phyloP scores from a whole-genome alignment of 257 asterid genomes.

The Craterostigma plantagineum region DNA sequence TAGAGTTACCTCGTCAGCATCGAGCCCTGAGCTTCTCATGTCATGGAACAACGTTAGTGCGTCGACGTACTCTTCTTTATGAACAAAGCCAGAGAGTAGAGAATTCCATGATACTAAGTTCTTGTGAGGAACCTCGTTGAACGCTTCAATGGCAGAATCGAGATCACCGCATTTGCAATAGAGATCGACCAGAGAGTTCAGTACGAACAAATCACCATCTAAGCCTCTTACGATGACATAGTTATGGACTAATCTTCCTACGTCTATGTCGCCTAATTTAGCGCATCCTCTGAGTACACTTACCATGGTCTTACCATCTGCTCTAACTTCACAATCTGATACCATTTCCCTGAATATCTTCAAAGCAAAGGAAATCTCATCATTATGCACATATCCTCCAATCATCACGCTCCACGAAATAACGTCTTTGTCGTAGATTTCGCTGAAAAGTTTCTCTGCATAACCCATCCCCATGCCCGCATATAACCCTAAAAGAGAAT shows the following conservation, averaged over 20 bases:
- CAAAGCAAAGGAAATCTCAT: slow-evolving; percentile 22
- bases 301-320: slow-evolving; percentile 55
- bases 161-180: slow-evolving; percentile 58
- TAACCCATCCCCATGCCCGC: slow-evolving; percentile 31
- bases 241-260: slow-evolving; percentile 45
- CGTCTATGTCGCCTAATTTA: slow-evolving; percentile 21
- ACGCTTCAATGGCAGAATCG: slow-evolving; percentile 38
- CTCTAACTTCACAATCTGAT: slow-evolving; percentile 19
- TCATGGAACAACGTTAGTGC: slow-evolving; percentile 35
- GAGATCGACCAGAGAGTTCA: slow-evolving; percentile 57
- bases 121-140: slow-evolving; percentile 37
- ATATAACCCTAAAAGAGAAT: slow-evolving; percentile 48
- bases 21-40: slow-evolving; percentile 33
- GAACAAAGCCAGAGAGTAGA: slow-evolving; percentile 55
- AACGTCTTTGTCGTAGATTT: slow-evolving; percentile 57
- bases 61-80: slow-evolving; percentile 33
- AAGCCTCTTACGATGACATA: slow-evolving; percentile 38
- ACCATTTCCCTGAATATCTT: slow-evolving; percentile 38
- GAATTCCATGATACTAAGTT: slow-evolving; percentile 73
- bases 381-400: slow-evolving; percentile 29
- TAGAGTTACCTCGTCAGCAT: slow-evolving; percentile 61
- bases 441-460: slow-evolving; percentile 52
- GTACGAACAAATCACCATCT: slow-evolving; percentile 44
- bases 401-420: slow-evolving; percentile 73
- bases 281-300: slow-evolving; percentile 59